Evolutionary conservation across 2,329 filamentous ascomycete species (phyloP).

Genomic region (Coleophoma cylindrospora): DNA sequence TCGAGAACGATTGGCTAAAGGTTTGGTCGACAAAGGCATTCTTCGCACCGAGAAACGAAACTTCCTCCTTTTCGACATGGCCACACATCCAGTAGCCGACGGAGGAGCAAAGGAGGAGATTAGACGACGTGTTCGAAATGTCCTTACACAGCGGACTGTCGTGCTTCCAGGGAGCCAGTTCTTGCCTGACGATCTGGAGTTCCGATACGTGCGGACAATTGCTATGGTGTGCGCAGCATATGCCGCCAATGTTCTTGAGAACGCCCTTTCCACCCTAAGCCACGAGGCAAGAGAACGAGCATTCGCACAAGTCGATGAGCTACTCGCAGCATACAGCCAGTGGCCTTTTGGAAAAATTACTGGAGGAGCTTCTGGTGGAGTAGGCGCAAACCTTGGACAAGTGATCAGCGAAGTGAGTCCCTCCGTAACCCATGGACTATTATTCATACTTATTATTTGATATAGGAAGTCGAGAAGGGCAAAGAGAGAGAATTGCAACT

Average conservation of each 20-base stretch:
- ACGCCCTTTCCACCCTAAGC: constrained; percentile 87
- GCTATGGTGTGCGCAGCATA: constrained; percentile 98
- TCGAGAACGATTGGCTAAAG: constrained; percentile 93
- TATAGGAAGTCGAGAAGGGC: constrained; percentile 69
- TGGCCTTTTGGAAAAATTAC: constrained; percentile 88
- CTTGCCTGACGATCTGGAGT: constrained; percentile 90
- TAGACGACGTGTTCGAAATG: constrained; percentile 82
- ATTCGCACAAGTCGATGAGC: constrained; percentile 94
- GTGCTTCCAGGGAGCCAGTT: constrained; percentile 83
- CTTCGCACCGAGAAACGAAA: constrained; percentile 98
- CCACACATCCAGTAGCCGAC: constrained; percentile 94
- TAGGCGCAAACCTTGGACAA: constrained; percentile 88
- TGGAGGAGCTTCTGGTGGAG: constrained; percentile 68
- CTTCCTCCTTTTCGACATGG: constrained; percentile 99
- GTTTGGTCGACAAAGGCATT: constrained; percentile 97
- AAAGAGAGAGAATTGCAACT: constrained; percentile 96
- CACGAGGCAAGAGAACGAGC: constrained; percentile 92
- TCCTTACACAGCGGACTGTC: constrained; percentile 90
- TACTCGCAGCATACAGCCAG: constrained; percentile 93
- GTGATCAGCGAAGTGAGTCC: constrained; percentile 68
- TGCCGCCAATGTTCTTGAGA: constrained; percentile 95
- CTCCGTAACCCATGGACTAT: background rate
- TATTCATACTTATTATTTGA: constrained; percentile 4
- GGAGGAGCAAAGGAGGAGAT: constrained; percentile 98
- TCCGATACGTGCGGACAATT: constrained; percentile 86